Percentiles rank a stretch among this genome's conserved stretches.
Conservation (phyloP, 805 yeast species). For the Zygosaccharomyces bisporus region DNA sequence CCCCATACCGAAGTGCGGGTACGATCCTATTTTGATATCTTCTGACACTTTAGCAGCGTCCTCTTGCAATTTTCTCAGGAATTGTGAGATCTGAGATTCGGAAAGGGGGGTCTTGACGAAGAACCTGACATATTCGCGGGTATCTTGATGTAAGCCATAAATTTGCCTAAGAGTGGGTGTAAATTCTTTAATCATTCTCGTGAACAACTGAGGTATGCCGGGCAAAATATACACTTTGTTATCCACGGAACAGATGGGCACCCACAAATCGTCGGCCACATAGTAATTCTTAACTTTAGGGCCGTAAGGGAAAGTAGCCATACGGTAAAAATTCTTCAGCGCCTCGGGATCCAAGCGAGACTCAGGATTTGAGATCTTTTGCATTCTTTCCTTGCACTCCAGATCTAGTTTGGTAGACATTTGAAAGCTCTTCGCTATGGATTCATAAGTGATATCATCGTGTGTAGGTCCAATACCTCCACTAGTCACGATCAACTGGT, state of each 20-base stretch:
- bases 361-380: constrained; percentile 40
- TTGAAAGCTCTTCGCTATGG: constrained; percentile 62
- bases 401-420: constrained; percentile 50
- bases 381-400: constrained; percentile 61
- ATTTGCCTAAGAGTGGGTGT: constrained; percentile 38
- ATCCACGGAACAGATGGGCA: constrained; percentile 72
- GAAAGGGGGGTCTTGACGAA: constrained; percentile 58
- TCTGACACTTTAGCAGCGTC: constrained; percentile 32
- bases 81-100: constrained; percentile 70
- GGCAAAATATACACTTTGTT: constrained; percentile 69
- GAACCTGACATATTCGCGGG: constrained; percentile 40
- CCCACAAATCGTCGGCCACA: constrained; percentile 63
- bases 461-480: constrained; percentile 82
- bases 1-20: constrained; percentile 69
- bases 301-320: constrained; percentile 73
- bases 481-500: constrained; percentile 64
- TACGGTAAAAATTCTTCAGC: constrained; percentile 58
- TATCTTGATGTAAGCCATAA: constrained; percentile 37
- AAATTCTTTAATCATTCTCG: constrained; percentile 46
- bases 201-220: constrained; percentile 77
- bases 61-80: constrained; percentile 49
- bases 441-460: constrained; percentile 80
- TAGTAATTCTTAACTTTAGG: constrained; percentile 45
- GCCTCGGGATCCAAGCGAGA: constrained; percentile 41
- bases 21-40: constrained; percentile 71